Base-by-base conservation (phyloP, 2,329 filamentous ascomycete genomes). In the Claviceps sp. region DNA sequence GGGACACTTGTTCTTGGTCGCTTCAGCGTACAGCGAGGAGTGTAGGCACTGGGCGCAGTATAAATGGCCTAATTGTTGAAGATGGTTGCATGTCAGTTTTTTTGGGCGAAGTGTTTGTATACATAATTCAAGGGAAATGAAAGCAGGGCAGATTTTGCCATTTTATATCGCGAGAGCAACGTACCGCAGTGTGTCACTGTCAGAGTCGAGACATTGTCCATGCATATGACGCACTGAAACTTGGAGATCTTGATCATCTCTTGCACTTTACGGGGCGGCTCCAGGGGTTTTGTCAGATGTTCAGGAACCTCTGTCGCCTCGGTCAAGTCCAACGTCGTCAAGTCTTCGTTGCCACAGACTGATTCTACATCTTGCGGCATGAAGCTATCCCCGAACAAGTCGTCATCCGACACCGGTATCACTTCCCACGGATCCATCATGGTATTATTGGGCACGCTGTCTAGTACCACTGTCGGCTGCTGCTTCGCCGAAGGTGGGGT, bases 131-230 rank as follows among this genome's bases (percentile, higher is more conserved):
- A 20, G 16, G 37, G 22, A 8, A 5, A 4, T 38, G 43, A 47
- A 26, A 47, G 30, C 9, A 34, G 30, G 30, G 1, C 9, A 34
- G 9, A 11, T 11, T 34, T 34, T 34, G 30, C 30, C 4, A 11
- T 34, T 34, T 11, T 30, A 2, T 34, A 11, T 34, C 9, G 30
- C 30, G 9, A 41, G 50, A 40, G 48, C 51, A 47, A 68, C 78
- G 57, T 77, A 84, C 81, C 81, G 64, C 81, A 85, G 63, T 83
- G 78, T 2, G 81, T 85, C 46, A 83, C 75, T 1, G 79, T 82
- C 55, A 85, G 59, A 30, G 71, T 69, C 1, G 72, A 75, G 26
- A 72, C 75, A 55, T 79, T 72, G 55, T 84, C 81, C 78, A 84
- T 81, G 65, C 81, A 85, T 53, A 85, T 84, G 44, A 81, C 78